Evolutionary conservation across 257 asterid genomes (phyloP).

Genomic region (Solanum chmielewskii): DNA sequence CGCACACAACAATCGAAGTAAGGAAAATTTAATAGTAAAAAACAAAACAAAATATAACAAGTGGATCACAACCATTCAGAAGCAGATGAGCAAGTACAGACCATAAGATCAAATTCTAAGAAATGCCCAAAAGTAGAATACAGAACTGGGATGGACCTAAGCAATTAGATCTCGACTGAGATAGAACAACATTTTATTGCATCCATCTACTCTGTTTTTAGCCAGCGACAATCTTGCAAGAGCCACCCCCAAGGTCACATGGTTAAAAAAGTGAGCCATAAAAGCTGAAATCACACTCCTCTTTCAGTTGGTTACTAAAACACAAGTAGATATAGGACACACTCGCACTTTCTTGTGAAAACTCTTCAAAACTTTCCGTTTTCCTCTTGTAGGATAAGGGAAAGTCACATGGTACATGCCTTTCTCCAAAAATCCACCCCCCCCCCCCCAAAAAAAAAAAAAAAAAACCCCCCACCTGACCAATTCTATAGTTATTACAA

Average conservation of each 20-base stretch:
- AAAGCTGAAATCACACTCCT: neutral
- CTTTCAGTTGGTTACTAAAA: neutral
- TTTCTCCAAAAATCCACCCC: neutral
- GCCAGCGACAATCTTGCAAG: neutral
- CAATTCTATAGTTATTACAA: neutral
- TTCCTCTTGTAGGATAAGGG: neutral
- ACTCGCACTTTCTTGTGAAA: neutral
- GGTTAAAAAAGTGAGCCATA: neutral
- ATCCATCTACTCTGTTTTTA: neutral
- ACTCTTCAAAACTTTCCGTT: neutral
- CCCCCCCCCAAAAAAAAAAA: no score
- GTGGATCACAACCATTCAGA: neutral
- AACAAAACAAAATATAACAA: neutral
- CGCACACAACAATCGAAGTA: neutral
- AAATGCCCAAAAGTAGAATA: neutral
- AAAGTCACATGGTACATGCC: neutral
- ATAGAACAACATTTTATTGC: neutral
- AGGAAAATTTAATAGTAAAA: neutral
- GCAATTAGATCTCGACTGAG: neutral
- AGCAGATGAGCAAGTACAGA: neutral
- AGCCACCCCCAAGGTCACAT: neutral
- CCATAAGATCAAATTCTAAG: neutral
- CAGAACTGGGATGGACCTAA: neutral
- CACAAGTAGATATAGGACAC: neutral
- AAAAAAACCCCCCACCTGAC: no score